Conservation (phyloP, 2,329 filamentous ascomycete genomes). For the Macroventuria anomochaeta region DNA sequence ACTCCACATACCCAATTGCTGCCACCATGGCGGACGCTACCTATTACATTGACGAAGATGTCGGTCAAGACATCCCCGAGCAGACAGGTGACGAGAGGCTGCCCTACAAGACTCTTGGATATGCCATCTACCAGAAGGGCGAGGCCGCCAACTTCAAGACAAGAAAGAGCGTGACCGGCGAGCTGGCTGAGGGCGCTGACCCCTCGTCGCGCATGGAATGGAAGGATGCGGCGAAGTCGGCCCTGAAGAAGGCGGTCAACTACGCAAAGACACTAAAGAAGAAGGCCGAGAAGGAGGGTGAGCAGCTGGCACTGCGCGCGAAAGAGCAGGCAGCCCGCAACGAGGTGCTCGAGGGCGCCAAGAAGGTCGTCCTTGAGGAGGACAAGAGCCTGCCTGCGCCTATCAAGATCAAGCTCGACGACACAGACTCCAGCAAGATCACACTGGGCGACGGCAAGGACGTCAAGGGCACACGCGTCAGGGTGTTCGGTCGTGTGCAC, state of each 20-base stretch:
- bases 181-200: slow-evolving; percentile 58
- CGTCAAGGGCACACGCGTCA: slow-evolving; percentile 74
- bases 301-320: slow-evolving; percentile 73
- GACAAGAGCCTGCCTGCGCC: slow-evolving; percentile 76
- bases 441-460: slow-evolving; percentile 60
- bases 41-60: slow-evolving; percentile 82
- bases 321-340: slow-evolving; percentile 75
- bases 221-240: slow-evolving; percentile 84
- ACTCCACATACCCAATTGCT: slow-evolving; percentile 33
- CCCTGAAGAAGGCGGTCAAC: slow-evolving; percentile 82
- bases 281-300: slow-evolving; percentile 80
- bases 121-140: slow-evolving; percentile 76
- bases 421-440: slow-evolving; percentile 65
- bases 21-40: slow-evolving; percentile 49
- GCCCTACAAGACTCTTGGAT: slow-evolving; percentile 82
- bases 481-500: slow-evolving; percentile 83
- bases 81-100: slow-evolving; percentile 72
- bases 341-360: slow-evolving; percentile 78
- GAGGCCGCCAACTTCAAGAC: slow-evolving; percentile 69
- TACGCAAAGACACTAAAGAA: slow-evolving; percentile 79
- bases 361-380: slow-evolving; percentile 75
- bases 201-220: slow-evolving; percentile 69
- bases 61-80: slow-evolving; percentile 71
- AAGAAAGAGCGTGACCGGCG: slow-evolving; percentile 60
- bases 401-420: slow-evolving; percentile 75